A percentile compares a stretch with the other conserved stretches of the same genome.
phyloP scores from a whole-genome alignment of 352 stramenopile species.

The Pythium oligandrum region DNA sequence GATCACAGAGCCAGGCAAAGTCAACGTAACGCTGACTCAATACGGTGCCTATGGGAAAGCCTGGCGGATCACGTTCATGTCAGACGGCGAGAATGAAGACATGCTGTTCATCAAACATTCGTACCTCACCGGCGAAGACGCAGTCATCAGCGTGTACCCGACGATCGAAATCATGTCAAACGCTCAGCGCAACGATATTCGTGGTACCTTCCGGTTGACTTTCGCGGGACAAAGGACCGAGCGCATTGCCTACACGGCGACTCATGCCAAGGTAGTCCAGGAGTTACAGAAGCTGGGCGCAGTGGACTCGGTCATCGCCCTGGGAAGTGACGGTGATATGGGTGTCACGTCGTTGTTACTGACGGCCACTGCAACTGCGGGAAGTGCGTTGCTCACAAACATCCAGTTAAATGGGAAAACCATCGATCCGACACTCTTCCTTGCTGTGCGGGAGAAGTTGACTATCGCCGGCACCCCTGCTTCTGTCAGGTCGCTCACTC shows the following conservation, averaged over 20 bases:
- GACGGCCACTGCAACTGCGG: conserved; percentile 28
- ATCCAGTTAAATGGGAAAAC: conserved; percentile 29
- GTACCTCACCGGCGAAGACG: conserved; percentile 68
- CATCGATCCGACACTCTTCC: conserved; percentile 59
- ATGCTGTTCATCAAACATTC: conserved; percentile 72
- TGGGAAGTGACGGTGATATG: conserved; percentile 43
- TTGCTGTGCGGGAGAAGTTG: conserved; percentile 59
- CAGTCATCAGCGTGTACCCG: conserved; percentile 61
- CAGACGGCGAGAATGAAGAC: conserved; percentile 50
- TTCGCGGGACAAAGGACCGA: conserved; percentile 54
- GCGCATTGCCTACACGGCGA: conserved; percentile 50
- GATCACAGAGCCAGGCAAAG: conserved; percentile 69
- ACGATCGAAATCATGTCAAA: conserved; percentile 59
- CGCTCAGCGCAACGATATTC: conserved; percentile 51
- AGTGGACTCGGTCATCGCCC: conserved; percentile 55
- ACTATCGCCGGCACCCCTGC: conserved; percentile 24
- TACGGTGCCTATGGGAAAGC: conserved; percentile 66
- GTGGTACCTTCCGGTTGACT: conserved; percentile 49
- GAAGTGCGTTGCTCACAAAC: conserved; percentile 30
- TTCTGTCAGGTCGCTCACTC: conserved; percentile 39
- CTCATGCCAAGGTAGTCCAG: conserved; percentile 62
- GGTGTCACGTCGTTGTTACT: conserved; percentile 56
- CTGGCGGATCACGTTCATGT: conserved; percentile 91
- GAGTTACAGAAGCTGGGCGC: conserved; percentile 62
- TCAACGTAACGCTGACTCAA: conserved; percentile 77